Evolutionary conservation across 2,329 filamentous ascomycete species (phyloP).

Genomic region (Colletotrichum coccodes): DNA sequence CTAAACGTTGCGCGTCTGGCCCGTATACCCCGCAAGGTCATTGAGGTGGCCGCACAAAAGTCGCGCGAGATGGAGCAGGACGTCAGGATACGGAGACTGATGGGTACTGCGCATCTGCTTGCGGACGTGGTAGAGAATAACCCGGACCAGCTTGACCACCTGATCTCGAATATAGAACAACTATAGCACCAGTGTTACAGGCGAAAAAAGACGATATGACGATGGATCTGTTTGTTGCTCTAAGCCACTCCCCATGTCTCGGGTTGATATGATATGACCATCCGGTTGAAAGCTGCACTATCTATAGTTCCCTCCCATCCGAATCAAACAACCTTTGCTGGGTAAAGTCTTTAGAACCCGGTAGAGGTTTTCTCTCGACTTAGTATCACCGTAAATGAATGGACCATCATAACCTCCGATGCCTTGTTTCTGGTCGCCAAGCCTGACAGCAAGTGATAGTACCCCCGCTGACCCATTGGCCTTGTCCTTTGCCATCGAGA

Average conservation of each 20-base stretch:
- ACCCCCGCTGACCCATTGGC: not conserved
- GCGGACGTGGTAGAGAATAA: constrained; percentile 49
- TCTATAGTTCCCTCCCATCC: constrained; percentile 1
- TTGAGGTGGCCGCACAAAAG: constrained; percentile 83
- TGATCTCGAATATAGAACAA: constrained; percentile 68
- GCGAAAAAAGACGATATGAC: constrained; percentile 2
- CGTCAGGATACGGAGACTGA: constrained; percentile 71
- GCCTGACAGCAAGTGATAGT: not conserved
- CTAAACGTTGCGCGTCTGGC: constrained; percentile 92
- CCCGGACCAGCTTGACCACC: constrained; percentile 59
- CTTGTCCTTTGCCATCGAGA: not conserved
- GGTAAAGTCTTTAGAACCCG: not conserved
- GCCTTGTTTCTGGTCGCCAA: not conserved
- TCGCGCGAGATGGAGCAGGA: constrained; percentile 83
- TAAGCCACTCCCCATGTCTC: not conserved
- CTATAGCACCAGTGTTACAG: constrained; percentile 48
- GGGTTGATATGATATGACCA: not conserved
- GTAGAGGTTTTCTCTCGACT: not conserved
- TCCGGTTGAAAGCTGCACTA: constrained; percentile 8
- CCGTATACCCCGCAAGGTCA: constrained; percentile 78
- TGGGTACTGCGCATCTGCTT: constrained; percentile 56
- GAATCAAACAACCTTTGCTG: constrained; percentile 8
- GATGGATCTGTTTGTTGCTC: constrained; percentile 15
- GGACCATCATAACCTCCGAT: not conserved
- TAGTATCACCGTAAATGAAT: not conserved